Base-by-base conservation (phyloP, 306 rosid genomes). In the Morella rubra region DNA sequence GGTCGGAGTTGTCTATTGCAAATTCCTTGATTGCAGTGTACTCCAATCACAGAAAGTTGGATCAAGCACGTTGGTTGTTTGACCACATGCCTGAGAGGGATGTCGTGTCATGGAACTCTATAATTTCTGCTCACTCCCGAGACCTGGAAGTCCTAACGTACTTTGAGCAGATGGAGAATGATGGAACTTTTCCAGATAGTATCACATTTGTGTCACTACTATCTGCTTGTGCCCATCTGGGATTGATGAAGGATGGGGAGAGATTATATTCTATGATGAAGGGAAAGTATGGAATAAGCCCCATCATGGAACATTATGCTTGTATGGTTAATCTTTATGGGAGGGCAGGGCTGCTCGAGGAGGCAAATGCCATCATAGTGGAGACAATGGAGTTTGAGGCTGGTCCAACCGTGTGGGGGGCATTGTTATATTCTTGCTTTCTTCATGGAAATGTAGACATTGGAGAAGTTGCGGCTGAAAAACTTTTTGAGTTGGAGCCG, bases 391-490 rank as follows among this genome's bases (percentile, higher is more conserved):
- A 79, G 75, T 69, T 87, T 61, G 92, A 88, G 79, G 92, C 88
- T 47, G 90, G 93, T 72, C 92, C 98, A 55, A 92, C 98, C 0
- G 82, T 88, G 55, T 95, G 98, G 97, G 97, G 97, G 65, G 98
- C 97, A 45, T 66, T 95, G 76, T 78, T 92, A 55, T 90, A 87
- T 87, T 91, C 97, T 32, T 92, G 97, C 75, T 77, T 54, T 87
- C 82, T 89, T 64, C 93, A 87, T 47, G 86, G 86, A 64, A 81
- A 89, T 80, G 89, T 83, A 53, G 75, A 78, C 15, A 67, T 89
- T 11, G 98, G 97, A 45, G 91, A 90, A 86, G 62, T 90, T 86
- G 91, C 97, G 56, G 97, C 93, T 68, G 88, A 83, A 77, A 85
- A 76, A 65, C 97, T 95, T 54, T 89, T 92, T 20, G 97, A 92